Evolutionary conservation across 2,329 filamentous ascomycete genomes (phyloP), one percentile per base, ranked within the genome.

Genomic region (Byssoonygena ceratinophila): DNA sequence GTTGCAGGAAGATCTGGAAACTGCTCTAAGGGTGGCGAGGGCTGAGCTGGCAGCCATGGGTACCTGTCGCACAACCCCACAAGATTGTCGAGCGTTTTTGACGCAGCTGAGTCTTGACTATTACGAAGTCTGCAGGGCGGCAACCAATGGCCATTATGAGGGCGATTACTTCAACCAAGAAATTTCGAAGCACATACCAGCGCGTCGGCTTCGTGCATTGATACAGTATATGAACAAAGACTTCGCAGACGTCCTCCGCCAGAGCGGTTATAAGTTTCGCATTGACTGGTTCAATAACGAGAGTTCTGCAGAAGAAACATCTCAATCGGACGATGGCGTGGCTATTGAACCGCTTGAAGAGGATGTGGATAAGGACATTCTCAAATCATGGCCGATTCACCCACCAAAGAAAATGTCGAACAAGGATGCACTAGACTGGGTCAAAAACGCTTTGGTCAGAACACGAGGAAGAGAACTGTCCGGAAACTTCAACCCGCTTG

Each of bases 41-140:
- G 29, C 27, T 12, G 39, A 40, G 20, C 37, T 53, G 41, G 39
- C 40, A 18, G 20, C 20, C 46, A 68, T 84, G 0, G 81, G 81
- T 0, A 64, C 14, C 9, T 36, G 36, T 25, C 46, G 52, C 18
- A 12, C 2, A 11, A 51, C 39, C 8, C 23, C 67, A 0, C 52
- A 64, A 0, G 72, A 82, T 51, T 76, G 82, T 55, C 70, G 62
- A 68, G 0, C 83, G 2, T 64, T 63, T 32, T 58, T 67, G 29
- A 57, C 70, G 5, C 57, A 64, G 6, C 65, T 74, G 20, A 66
- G 68, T 36, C 61, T 67, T 12, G 59, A 58, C 0, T 72, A 71
- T 52, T 63, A 71, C 27, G 51, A 56, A 2, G 46, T 74, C 1
- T 64, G 68, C n/a, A 61, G 58, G 39, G 58, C 59, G 25, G 64